Percentiles rank a stretch among this genome's conserved stretches.
Evolutionary conservation across 2,329 filamentous ascomycete species (phyloP).

Genomic region (Sporothrix curviconia): DNA sequence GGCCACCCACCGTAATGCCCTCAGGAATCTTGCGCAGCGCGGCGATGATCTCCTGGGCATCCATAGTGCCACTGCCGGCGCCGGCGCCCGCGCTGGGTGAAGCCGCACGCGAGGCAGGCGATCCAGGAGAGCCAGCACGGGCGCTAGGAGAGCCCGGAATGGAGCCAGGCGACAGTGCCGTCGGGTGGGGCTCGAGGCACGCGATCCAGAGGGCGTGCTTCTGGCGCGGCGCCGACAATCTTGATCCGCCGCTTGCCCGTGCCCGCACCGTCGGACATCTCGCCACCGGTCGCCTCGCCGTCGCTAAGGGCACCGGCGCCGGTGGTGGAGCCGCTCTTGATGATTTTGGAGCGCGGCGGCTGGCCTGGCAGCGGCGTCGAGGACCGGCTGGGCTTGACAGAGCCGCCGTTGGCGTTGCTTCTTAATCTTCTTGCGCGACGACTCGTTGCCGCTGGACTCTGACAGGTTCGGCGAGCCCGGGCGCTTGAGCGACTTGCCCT

Average conservation of each 20-base stretch:
- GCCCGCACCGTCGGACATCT: slow-evolving; percentile 51
- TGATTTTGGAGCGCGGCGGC: slow-evolving; percentile 26
- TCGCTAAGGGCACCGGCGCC: slow-evolving; percentile 61
- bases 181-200: slow-evolving; percentile 53
- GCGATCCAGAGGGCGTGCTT: slow-evolving; percentile 52
- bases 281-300: slow-evolving; percentile 63
- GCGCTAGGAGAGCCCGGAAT: slow-evolving; percentile 20
- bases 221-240: slow-evolving; percentile 39
- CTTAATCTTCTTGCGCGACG: slow-evolving; percentile 69
- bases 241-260: slow-evolving; percentile 49
- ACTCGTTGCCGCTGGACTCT: slow-evolving; percentile 88
- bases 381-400: slow-evolving; percentile 46
- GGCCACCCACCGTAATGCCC: slow-evolving; percentile 48
- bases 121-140: slow-evolving; percentile 17
- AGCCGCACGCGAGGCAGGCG: slow-evolving; percentile 25
- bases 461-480: slow-evolving; percentile 80
- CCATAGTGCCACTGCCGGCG: slow-evolving; percentile 30
- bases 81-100: slow-evolving; percentile 24
- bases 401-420: slow-evolving; percentile 47
- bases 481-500: slow-evolving; percentile 65
- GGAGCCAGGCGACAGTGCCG: slow-evolving; percentile 15
- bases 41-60: slow-evolving; percentile 48
- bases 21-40: slow-evolving; percentile 42
- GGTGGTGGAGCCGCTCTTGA: slow-evolving; percentile 28
- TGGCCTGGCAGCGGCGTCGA: slow-evolving; percentile 47